Evolutionary conservation across 768 basidiomycete species (phyloP).

Genomic region (Artomyces pyxidatus): DNA sequence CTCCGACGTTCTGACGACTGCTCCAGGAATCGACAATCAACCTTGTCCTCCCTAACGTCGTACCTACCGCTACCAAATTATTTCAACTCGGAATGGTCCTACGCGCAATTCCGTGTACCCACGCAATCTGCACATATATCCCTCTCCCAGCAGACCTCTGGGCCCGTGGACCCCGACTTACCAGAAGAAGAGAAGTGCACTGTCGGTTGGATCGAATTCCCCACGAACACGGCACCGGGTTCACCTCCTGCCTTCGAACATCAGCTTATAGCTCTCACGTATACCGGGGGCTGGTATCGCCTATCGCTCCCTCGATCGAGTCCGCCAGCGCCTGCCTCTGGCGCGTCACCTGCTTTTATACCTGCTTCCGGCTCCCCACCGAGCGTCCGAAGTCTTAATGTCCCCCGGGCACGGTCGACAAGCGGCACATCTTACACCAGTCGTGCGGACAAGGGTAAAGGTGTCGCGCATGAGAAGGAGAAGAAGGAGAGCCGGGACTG

Average conservation of each 20-base stretch:
- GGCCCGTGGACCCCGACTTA: slow-evolving; percentile 44
- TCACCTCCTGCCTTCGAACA: slow-evolving; percentile 34
- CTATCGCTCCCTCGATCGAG: slow-evolving; percentile 48
- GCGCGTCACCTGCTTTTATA: slow-evolving; percentile 17
- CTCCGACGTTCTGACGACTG: background rate
- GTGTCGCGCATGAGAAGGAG: slow-evolving; percentile 49
- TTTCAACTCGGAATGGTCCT: slow-evolving; percentile 95
- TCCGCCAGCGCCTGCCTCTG: slow-evolving; percentile 16
- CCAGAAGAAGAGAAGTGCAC: slow-evolving; percentile 80
- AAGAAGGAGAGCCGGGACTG: slow-evolving; percentile 58
- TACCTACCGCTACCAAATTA: slow-evolving; percentile 83
- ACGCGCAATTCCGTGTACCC: slow-evolving; percentile 87
- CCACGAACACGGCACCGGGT: slow-evolving; percentile 22
- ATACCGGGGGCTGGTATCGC: slow-evolving; percentile 89
- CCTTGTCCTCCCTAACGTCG: slow-evolving; percentile 70
- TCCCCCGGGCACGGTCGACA: slow-evolving; percentile 39
- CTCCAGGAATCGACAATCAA: slow-evolving; percentile 73
- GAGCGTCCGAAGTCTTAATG: slow-evolving; percentile 27
- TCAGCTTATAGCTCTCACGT: slow-evolving; percentile 81
- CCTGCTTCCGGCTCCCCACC: slow-evolving; percentile 34
- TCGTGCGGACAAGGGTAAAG: slow-evolving; percentile 45
- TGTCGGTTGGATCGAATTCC: slow-evolving; percentile 74
- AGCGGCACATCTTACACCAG: slow-evolving; percentile 45
- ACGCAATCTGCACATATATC: slow-evolving; percentile 78
- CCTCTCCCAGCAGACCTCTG: slow-evolving; percentile 54